Base-by-base conservation (phyloP, 306 rosid species). In the Biancaea sappan region DNA sequence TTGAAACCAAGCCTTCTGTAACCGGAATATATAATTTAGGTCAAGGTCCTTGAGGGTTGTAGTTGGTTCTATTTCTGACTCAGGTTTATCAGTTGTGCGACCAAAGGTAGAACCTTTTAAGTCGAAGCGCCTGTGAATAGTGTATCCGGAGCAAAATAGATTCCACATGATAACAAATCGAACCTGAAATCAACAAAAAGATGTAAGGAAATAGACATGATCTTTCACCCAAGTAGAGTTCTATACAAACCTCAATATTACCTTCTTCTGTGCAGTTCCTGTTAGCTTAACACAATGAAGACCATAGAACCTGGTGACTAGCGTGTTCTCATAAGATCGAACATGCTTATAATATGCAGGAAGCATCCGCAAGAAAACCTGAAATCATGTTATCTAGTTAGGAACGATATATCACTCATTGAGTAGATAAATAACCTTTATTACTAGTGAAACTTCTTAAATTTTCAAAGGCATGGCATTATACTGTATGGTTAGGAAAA, bases 111-210 rank as follows among this genome's bases (percentile, higher is more conserved):
- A 94, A 62, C 99, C 99, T 88, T 94, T 94, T 52, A 94, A 78
- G 75, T 94, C 99, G 35, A 92, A 94, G 57, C 99, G 89, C 75
- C 88, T 76, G 13, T 94, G 99, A 73, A 94, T 92, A 57, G 72
- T 53, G 56, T 79, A 77, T 63, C 89, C 86, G 1, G 99, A 83
- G 79, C 98, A 90, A 69, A 94, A 94, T 47, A 94, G 83, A 72
- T 94, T 94, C 77, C 98, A 96, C 99, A 94, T 94, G 58, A 94
- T 92, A 78, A 94, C 93, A 77, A 94, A 94, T 12, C 99, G 90
- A 67, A 94, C 98, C 98, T 94, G 86, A 52, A 78, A 66, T 70
- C 31, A 12, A 63, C 52, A 18, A 77, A 71, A 26, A 13, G 70
- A 74, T 68, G 14, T 10, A 4, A 35, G 14, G 29, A 12, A 29